Base-by-base conservation (phyloP, 2,329 filamentous ascomycete species). In the Neopestalotiopsis sp. region DNA sequence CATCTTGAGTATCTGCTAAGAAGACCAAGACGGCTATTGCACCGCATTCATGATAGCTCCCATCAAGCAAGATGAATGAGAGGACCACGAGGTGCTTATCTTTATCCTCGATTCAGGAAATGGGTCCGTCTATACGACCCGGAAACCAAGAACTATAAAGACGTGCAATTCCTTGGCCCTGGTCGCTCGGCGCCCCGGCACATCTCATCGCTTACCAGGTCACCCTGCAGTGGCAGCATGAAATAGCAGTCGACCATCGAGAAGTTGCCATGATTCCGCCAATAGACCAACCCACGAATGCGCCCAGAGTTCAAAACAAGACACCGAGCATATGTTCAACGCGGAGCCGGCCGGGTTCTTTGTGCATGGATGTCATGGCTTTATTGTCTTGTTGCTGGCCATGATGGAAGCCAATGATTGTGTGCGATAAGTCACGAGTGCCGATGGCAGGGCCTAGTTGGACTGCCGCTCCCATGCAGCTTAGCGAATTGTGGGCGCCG, bases 131-230 rank as follows among this genome's bases (percentile, higher is more conserved):
- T 20, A 17, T 49, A 20, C 34, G 10, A 17, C 38, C n/a, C 13
- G 40, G 5, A 40, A 49, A 10, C n/a, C 62, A 65, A 65, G 34
- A 34, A 65, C 24, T 65, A 65, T 65, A 65, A 65, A 53, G 62
- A 20, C 30, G 40, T 38, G 59, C 34, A 20, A 38, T 13, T 62
- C 59, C 59, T 40, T 62, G 59, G 59, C 59, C n/a, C 30, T 40
- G 45, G 45, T 53, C 45, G 32, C 59, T 62, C 32, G 59, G 59
- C 59, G 59, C 30, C 57, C 59, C 32, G 59, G 59, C 59, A 34
- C 59, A 40, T 62, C 32, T 62, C 17, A 12, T 38, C n/a, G n/a
- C 59, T 62, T 34, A 14, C 32, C 32, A 13, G n/a, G 59, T 20
- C 59, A 62, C n/a, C 32, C 32, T 62, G 59, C 59, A 38, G 32